Evolutionary conservation across 805 yeast species (phyloP), one percentile per base, ranked within the genome.

Genomic region (Candida jianshihensis): DNA sequence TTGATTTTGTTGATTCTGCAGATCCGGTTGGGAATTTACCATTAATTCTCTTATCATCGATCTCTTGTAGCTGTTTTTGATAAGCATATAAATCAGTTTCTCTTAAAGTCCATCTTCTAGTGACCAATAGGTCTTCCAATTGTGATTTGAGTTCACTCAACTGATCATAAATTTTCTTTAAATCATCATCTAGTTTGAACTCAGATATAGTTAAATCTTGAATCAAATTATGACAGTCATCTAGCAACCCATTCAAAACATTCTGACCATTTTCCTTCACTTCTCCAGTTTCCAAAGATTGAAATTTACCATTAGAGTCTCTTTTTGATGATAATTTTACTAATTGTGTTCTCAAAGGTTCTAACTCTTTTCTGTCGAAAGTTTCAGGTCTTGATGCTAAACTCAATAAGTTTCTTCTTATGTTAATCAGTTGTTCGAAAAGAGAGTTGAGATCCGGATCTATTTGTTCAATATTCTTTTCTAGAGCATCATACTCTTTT

Each of bases 81-180:
- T 84, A 89, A 33, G 72, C 70, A 62, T 83, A 92, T 42, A 92
- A 68, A 61, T 92, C 99, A 0, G 98, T 92, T 53, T 89, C 96
- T 53, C 99, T 76, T 63, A 92, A 67, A 2, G 97, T 90, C 99
- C 99, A 92, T 57, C 98, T 75, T 60, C 96, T 79, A 3, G 98
- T 92, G 31, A 92, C 77, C 49, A 90, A 68, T 43, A 92, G 65
- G 47, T 85, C 86, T 48, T 86, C 96, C 42, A 92, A 69, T 15
- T 80, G 79, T 18, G 75, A 68, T 56, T 87, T 85, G 47, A 87
- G 68, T 31, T 71, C 74, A 21, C 73, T 63, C 46, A 92, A 65
- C 40, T 74, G 69, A 33, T 73, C 69, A 60, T 84, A 89, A 20
- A 83, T 66, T 14, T 74, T 74, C 34, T 67, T 63, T 37, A 84